Evolutionary conservation across 1,284 basidiomycete genomes (phyloP), one percentile per base, ranked within the genome.

Genomic region (Trichosporon coremiiforme): DNA sequence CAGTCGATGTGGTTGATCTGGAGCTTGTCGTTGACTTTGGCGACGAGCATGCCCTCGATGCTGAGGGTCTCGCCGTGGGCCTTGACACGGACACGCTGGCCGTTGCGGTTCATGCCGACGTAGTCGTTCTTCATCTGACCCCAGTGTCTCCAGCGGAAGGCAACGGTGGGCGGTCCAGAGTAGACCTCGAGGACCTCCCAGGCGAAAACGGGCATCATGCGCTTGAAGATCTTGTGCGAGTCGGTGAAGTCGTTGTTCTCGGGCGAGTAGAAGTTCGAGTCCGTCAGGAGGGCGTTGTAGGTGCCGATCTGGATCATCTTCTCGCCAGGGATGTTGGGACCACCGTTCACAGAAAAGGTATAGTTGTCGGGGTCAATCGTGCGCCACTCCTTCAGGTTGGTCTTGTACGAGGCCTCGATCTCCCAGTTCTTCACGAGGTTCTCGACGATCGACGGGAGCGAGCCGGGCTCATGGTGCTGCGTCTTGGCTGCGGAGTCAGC

Each of bases 351-450:
- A 15, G 64, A 68, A 45, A 72, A 72, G 13, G 64, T 72, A 68
- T 72, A 72, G 29, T 38, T 45, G 13, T 31, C 45, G 64, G 66
- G 65, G 67, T 66, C 70, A 53, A 71, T 65, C 47, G 67, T 71
- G 38, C 70, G 67, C 70, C 71, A 72, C 29, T 72, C 68, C 31
- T 69, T 66, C 64, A 70, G 67, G 66, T 70, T 63, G 64, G 71
- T 72, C 71, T 72, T 72, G 71, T 66, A 72, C 36, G 68, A 70
- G 8, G 71, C 71, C 71, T 72, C 71, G 41, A 72, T 72, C 65
- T 72, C 71, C 71, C 71, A 72, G 71, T 72, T 72, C 71, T 72
- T 72, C 33, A 72, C 71, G 22, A 72, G 66, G 68, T 72, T 72
- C 65, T 66, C 65, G 47, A 70, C 71, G 65, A 72, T 69, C 47